Evolutionary conservation across 2,329 filamentous ascomycete genomes (phyloP).

Genomic region (Sclerotinia subarctica): DNA sequence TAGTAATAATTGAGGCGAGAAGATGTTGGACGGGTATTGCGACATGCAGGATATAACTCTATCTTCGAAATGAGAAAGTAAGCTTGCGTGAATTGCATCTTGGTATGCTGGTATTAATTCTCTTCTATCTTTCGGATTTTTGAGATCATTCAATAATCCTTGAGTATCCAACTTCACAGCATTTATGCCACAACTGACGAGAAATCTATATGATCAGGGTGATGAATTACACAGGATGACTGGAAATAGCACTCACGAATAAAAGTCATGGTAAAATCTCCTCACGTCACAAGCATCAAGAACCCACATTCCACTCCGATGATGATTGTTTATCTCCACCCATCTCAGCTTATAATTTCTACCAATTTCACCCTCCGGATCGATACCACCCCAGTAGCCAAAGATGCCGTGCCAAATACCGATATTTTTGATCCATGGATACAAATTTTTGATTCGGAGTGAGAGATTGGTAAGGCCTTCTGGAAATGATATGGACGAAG

Average conservation of each 20-base stretch:
- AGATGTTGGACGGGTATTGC: constrained; percentile 22
- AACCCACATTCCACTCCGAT: constrained; percentile 19
- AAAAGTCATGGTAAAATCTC: constrained; percentile 25
- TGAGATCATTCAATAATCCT: constrained; percentile 21
- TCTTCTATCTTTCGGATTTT: background rate
- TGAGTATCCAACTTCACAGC: constrained; percentile 25
- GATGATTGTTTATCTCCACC: constrained; percentile 20
- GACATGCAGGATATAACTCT: constrained; percentile 28
- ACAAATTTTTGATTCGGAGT: constrained; percentile 4
- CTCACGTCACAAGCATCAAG: constrained; percentile 21
- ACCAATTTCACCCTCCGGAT: constrained; percentile 20
- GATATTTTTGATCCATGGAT: constrained; percentile 25
- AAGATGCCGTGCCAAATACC: constrained; percentile 27
- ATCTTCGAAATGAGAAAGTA: constrained; percentile 20
- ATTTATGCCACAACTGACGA: constrained; percentile 21
- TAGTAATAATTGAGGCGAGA: constrained; percentile 21
- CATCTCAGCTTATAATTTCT: constrained; percentile 21
- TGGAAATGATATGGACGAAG: constrained; percentile 22
- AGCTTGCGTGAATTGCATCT: constrained; percentile 18
- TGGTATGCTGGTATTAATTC: constrained; percentile 22
- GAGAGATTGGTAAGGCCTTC: constrained; percentile 21
- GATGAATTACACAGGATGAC: background rate
- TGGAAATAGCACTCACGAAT: constrained; percentile 13
- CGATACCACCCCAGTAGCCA: constrained; percentile 26
- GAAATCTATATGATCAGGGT: constrained; percentile 16